Evolutionary conservation across 1,284 basidiomycete species (phyloP), one percentile per base, ranked within the genome.

Genomic region (Boletus albobrunnescens): DNA sequence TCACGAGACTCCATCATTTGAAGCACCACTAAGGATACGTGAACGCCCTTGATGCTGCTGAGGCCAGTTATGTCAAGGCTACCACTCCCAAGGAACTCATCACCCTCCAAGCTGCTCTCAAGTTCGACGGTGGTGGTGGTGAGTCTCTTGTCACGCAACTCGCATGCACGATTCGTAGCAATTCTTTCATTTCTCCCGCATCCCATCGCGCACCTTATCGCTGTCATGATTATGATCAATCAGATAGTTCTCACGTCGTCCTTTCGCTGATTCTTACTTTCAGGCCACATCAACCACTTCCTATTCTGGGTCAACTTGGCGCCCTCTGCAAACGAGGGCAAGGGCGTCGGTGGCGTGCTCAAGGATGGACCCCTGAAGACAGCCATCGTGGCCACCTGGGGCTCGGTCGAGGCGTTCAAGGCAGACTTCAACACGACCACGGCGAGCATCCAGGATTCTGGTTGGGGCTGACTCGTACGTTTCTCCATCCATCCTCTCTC

Each of bases 281-380:
- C n/a, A 88, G 87, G 88, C 7, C 88, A 91, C 63, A 89, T 91
- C 67, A 93, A 93, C 71, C 91, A 93, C 68, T 85, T 93, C 36
- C 80, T 99, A 46, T 99, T 99, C 79, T 99, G 95, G 96, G 93
- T 87, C 73, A 98, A 96, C 74, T 82, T 97, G 56, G n/a, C n/a
- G n/a, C 87, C 91, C 1, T 76, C 84, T 17, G 71, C 72, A 24
- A 73, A 72, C 22, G 65, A 67, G 57, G 67, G 79, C 53, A 84
- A 88, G 59, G 86, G 87, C 44, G 82, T 80, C 53, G 84, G 88
- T 58, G 86, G 87, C 44, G 82, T 80, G 63, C 74, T 93, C 42
- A 57, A 70, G 51, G 79, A 78, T 27, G 91, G 94, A 20, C 74
- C 82, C 12, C 78, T 99, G 53, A 91, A 90, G 72, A n/a, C 71